These are phyloP conservation scores for Serendipita sp. DNA, from an alignment of 1,284 basidiomycete species.

Conservation along the genomic window DNA sequence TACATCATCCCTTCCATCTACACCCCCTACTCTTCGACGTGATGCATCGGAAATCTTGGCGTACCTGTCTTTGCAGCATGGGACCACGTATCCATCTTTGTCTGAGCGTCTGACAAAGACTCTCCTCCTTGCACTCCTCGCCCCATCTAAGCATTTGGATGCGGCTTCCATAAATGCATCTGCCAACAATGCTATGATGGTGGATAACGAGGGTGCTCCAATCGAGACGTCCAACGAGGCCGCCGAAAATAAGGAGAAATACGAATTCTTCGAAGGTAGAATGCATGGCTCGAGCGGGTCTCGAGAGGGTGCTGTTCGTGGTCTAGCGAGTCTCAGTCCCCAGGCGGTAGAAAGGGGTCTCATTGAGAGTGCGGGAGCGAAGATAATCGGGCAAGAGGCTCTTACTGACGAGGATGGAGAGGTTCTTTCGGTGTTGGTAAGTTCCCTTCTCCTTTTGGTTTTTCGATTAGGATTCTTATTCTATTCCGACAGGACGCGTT, in stretches of 20 bases:
- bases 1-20: conserved; percentile 61
- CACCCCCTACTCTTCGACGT: conserved; percentile 48
- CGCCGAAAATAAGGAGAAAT: conserved; percentile 13
- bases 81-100: conserved; percentile 73
- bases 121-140: conserved; percentile 71
- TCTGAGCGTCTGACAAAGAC: conserved; percentile 87
- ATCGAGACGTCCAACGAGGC: conserved; percentile 13
- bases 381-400: conserved; percentile 37
- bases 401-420: conserved; percentile 30
- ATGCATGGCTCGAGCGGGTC: conserved; percentile 35
- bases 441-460: conserved; percentile 13
- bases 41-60: conserved; percentile 72
- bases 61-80: conserved; percentile 60
- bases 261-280: conserved; percentile 1
- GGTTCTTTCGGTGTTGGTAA: conserved; percentile 43
- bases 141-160: conserved; percentile 40
- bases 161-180: not conserved
- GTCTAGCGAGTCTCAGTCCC: conserved; percentile 68
- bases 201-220: not conserved
- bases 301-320: conserved; percentile 74
- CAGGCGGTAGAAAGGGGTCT: conserved; percentile 70
- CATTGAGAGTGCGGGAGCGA: conserved; percentile 60
- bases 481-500: conserved; percentile 12
- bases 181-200: not conserved
- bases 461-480: not conserved